phyloP scores from a whole-genome alignment of 208 protist genomes.

The Porcisia deanei region DNA sequence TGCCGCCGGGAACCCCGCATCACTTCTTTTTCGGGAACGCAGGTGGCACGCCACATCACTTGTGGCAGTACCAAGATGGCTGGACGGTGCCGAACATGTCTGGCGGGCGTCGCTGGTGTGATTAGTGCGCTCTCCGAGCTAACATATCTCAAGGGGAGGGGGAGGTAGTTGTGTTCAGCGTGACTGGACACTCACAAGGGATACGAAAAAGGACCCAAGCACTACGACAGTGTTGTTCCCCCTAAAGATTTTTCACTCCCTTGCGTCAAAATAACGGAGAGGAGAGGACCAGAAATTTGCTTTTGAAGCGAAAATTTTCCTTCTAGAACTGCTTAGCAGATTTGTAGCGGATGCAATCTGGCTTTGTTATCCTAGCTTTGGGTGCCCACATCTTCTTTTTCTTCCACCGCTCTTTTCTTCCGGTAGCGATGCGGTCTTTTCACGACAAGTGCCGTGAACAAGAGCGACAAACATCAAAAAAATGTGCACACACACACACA shows the following conservation, averaged over 20 bases:
- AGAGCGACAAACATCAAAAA: background rate
- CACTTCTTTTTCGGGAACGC: conserved; percentile 90
- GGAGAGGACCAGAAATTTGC: background rate
- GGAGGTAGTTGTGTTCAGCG: background rate
- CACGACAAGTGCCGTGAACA: background rate
- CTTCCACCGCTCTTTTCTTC: background rate
- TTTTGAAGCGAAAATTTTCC: background rate
- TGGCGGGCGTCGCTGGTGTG: conserved; percentile 72
- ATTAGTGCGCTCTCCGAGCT: conserved; percentile 28
- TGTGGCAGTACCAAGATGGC: conserved; percentile 91
- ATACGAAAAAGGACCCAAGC: background rate
- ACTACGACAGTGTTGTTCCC: background rate
- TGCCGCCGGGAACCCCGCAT: conserved; percentile 67
- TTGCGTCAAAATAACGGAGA: background rate
- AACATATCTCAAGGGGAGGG: background rate
- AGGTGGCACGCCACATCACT: conserved; percentile 79
- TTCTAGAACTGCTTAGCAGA: conserved; percentile 2
- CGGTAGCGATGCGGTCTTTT: background rate
- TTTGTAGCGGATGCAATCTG: background rate
- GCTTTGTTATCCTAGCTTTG: background rate
- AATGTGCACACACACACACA: background rate
- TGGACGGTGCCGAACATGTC: conserved; percentile 91
- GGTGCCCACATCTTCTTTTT: background rate
- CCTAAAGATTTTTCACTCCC: background rate
- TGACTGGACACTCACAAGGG: background rate